Base-by-base conservation (phyloP, 1,139 yeast species). In the Scheffersomyces lignicola region DNA sequence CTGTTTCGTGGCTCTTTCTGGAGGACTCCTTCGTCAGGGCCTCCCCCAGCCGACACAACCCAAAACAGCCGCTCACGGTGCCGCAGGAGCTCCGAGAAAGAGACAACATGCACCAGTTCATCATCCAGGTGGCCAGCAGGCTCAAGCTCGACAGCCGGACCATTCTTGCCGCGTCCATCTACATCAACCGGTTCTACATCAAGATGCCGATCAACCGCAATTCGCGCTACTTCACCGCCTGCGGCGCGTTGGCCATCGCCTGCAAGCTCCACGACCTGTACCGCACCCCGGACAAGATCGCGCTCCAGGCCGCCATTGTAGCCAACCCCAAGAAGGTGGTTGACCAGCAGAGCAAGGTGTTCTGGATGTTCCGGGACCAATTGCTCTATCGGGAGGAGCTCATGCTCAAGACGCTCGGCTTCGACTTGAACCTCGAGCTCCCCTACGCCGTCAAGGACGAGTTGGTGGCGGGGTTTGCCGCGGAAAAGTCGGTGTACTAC, bases 301-400 rank as follows among this genome's bases (percentile, higher is more conserved):
- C 76, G 5, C 47, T 69, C 42, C 48, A 56, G 4, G 70, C 67
- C 1, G 64, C 73, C 38, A 54, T 49, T 17, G 39, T 69, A 27
- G 65, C 65, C 42, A 61, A 60, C 39, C 68, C 69, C 1, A 46
- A 55, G 11, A 49, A 51, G 33, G 45, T 51, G 3, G 54, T 69
- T 4, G 73, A 67, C 37, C 73, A 69, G 40, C 73, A 67, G 28
- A 64, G 65, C 40, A 65, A 62, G 29, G 43, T 60, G 34, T 70
- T 66, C 44, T 70, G 76, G 76, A 57, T 59, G 34, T 70, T 76
- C 76, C 45, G 73, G 26, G 76, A 70, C 47, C 76, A 70, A 47
- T 46, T 70, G 4, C 49, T 70, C 32, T 70, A 60, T 42, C 48
- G 76, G 25, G 76, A 70, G 42, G 76, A 70, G 47, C 49, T 70